Evolutionary conservation across 768 basidiomycete genomes (phyloP).

Genomic region (Russula brevipes): DNA sequence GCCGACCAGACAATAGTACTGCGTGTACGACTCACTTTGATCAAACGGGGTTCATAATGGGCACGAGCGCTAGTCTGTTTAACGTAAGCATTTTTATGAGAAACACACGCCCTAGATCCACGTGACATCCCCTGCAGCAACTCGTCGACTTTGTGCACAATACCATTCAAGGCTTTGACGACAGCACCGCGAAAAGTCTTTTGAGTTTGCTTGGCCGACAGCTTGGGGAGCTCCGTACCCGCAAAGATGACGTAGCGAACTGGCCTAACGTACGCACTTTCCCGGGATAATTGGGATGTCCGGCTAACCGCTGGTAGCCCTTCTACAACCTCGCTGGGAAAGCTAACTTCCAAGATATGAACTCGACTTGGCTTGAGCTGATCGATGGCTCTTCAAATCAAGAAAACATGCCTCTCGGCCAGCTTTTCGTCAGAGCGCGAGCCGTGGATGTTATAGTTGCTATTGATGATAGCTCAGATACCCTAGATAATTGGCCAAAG

Average conservation of each 20-base stretch:
- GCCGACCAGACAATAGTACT: slow-evolving; percentile 47
- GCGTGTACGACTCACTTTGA: slow-evolving; percentile 73
- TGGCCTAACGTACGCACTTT: slow-evolving; percentile 52
- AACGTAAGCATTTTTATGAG: slow-evolving; percentile 38
- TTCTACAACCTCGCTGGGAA: slow-evolving; percentile 45
- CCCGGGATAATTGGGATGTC: neutral
- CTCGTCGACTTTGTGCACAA: slow-evolving; percentile 43
- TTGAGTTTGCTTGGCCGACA: slow-evolving; percentile 46
- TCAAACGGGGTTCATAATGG: slow-evolving; percentile 69
- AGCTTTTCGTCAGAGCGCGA: slow-evolving; percentile 64
- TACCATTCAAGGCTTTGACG: slow-evolving; percentile 38
- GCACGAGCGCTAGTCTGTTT: slow-evolving; percentile 66
- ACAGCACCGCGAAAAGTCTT: slow-evolving; percentile 37
- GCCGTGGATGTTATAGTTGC: slow-evolving; percentile 71
- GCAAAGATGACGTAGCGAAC: slow-evolving; percentile 57
- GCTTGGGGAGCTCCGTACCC: slow-evolving; percentile 44
- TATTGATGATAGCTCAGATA: slow-evolving; percentile 61
- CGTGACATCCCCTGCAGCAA: slow-evolving; percentile 35
- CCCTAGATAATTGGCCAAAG: slow-evolving; percentile 62
- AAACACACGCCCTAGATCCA: neutral
- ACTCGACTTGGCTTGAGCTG: slow-evolving; percentile 50
- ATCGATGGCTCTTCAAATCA: slow-evolving; percentile 67
- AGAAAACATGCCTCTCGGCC: slow-evolving; percentile 67
- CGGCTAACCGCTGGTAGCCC: slow-evolving; percentile 30
- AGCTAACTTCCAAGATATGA: slow-evolving; percentile 49